These are phyloP conservation scores for Suillus cothurnatus DNA, from an alignment of 768 basidiomycete genomes.

Conservation along the genomic window DNA sequence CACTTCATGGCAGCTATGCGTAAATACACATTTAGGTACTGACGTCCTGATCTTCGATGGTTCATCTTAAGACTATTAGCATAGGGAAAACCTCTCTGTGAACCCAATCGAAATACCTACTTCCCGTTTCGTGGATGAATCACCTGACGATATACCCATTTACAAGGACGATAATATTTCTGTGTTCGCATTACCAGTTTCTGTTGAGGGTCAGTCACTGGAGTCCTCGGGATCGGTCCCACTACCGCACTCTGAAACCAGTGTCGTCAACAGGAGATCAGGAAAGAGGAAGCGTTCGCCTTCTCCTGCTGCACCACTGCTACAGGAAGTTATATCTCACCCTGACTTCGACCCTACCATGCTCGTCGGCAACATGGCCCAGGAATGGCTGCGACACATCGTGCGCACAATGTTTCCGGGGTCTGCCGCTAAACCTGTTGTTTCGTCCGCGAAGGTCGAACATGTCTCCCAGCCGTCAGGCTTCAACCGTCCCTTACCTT, in stretches of 20 bases:
- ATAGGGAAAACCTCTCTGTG: conserved; percentile 54
- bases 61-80: neutral
- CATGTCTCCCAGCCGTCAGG: neutral
- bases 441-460: neutral
- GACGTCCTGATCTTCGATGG: neutral
- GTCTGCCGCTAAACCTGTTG: neutral
- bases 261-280: conserved; percentile 7
- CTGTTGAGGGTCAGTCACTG: conserved; percentile 12
- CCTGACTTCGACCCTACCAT: neutral
- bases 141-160: conserved; percentile 42
- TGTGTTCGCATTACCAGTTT: conserved; percentile 61
- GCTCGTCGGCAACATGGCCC: neutral
- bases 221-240: neutral
- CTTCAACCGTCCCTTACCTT: neutral
- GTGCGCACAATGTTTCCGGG: conserved; percentile 1
- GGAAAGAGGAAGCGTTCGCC: conserved; percentile 48
- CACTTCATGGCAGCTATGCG: conserved; percentile 76
- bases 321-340: conserved; percentile 26
- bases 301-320: conserved; percentile 27
- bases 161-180: conserved; percentile 64
- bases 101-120: conserved; percentile 46
- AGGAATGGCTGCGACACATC: neutral
- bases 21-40: conserved; percentile 66
- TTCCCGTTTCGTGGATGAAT: conserved; percentile 18
- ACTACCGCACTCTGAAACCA: neutral